Conservation (phyloP, 805 yeast genomes). For the Zygosaccharomyces bailii region DNA sequence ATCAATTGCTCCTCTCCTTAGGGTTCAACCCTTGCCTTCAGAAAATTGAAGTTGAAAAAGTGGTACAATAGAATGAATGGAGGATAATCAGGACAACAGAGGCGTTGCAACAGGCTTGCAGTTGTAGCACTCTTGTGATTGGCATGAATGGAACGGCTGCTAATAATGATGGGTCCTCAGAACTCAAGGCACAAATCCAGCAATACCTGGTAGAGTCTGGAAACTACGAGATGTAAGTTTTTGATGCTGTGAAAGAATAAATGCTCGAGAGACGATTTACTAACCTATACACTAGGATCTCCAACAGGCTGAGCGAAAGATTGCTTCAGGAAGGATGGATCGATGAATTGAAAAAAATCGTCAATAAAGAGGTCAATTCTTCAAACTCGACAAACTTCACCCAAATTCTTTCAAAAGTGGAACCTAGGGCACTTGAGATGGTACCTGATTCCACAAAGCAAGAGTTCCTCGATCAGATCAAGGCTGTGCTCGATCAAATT, state of each 20-base stretch:
- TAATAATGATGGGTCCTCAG: conserved; percentile 14
- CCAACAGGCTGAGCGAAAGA: conserved; percentile 56
- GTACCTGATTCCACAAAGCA: conserved; percentile 65
- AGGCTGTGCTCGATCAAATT: conserved; percentile 52
- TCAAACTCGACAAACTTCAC: conserved; percentile 50
- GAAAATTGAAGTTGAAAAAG: conserved; percentile 5
- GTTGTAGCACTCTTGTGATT: neutral
- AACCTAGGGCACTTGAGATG: conserved; percentile 62
- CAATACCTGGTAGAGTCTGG: conserved; percentile 72
- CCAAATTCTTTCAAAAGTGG: conserved; percentile 48
- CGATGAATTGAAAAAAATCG: conserved; percentile 62
- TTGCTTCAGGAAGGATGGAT: conserved; percentile 83
- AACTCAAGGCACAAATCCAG: conserved; percentile 59
- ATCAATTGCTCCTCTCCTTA: neutral
- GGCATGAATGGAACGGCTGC: conserved; percentile 10
- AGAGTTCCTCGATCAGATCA: conserved; percentile 56
- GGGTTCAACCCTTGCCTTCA: conserved; percentile 6
- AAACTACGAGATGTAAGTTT: conserved; percentile 59
- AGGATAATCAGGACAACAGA: neutral
- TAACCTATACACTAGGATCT: conserved; percentile 40
- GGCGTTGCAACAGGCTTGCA: neutral
- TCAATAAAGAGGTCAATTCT: conserved; percentile 44
- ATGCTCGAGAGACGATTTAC: neutral
- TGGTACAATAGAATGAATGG: neutral
- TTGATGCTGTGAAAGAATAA: neutral